These are phyloP conservation scores for Tolypocladium ovalisporum DNA, from an alignment of 2,329 filamentous ascomycete species.

Conservation along the genomic window DNA sequence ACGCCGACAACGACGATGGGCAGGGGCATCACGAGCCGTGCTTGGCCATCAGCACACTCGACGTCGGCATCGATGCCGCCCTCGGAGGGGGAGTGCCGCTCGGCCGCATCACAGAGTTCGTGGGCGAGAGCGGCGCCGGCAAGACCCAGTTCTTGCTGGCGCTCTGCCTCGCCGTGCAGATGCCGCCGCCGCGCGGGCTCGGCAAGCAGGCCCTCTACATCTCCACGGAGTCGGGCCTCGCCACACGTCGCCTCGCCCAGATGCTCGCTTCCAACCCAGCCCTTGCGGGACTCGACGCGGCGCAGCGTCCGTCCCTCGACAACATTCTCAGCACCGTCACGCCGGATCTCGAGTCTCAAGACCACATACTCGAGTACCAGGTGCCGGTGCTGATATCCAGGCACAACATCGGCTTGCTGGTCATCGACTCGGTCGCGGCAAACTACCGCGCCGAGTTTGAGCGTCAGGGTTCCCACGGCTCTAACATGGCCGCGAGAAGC, in stretches of 20 bases:
- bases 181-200: slow-evolving; percentile 61
- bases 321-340: slow-evolving; percentile 71
- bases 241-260: slow-evolving; percentile 71
- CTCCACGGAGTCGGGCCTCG: slow-evolving; percentile 78
- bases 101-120: slow-evolving; percentile 77
- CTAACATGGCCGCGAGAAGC: slow-evolving; percentile 63
- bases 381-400: slow-evolving; percentile 73
- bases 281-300: slow-evolving; percentile 29
- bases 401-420: slow-evolving; percentile 67
- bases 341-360: slow-evolving; percentile 85
- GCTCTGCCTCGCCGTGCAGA: slow-evolving; percentile 74
- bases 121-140: slow-evolving; percentile 85
- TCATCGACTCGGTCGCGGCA: slow-evolving; percentile 86
- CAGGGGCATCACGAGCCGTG: background rate
- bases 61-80: slow-evolving; percentile 55
- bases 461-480: slow-evolving; percentile 33
- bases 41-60: slow-evolving; percentile 67
- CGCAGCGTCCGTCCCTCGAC: slow-evolving; percentile 51
- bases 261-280: slow-evolving; percentile 58
- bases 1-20: background rate
- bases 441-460: slow-evolving; percentile 93
- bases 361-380: slow-evolving; percentile 89
- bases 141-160: slow-evolving; percentile 91
- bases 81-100: slow-evolving; percentile 72
- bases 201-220: slow-evolving; percentile 77